phyloP scores from a whole-genome alignment of 2,329 filamentous ascomycete species.

The Diplodia scrobiculata region DNA sequence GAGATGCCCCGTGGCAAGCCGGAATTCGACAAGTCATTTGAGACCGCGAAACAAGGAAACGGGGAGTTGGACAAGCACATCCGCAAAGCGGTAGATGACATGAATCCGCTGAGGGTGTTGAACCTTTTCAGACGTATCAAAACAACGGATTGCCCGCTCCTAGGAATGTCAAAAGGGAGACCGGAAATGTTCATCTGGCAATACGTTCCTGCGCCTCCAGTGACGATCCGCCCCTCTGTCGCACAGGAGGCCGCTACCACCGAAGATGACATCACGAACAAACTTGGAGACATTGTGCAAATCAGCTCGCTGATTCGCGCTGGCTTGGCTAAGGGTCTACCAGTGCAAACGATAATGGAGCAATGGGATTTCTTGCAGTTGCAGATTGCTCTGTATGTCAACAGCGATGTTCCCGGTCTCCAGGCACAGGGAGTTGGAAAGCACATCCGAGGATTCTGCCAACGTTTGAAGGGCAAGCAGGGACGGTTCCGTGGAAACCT shows the following conservation, averaged over 20 bases:
- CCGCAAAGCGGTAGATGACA: conserved; percentile 88
- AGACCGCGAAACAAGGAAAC: conserved; percentile 73
- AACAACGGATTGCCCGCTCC: conserved; percentile 81
- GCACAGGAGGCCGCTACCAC: conserved; percentile 90
- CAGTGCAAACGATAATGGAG: conserved; percentile 89
- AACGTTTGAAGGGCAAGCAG: conserved; percentile 94
- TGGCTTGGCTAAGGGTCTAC: conserved; percentile 78
- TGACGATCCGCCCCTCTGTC: conserved; percentile 91
- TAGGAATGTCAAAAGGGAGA: conserved; percentile 86
- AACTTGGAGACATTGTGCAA: conserved; percentile 94
- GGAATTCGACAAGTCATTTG: conserved; percentile 82
- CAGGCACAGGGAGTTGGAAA: conserved; percentile 80
- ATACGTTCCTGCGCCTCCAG: conserved; percentile 87
- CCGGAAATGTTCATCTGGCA: conserved; percentile 99
- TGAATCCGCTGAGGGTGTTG: conserved; percentile 84
- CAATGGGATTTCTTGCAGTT: conserved; percentile 97
- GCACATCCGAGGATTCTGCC: conserved; percentile 88
- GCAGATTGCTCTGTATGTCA: conserved; percentile 96
- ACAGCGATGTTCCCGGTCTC: conserved; percentile 92
- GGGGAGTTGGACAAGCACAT: conserved; percentile 86
- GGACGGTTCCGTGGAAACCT: conserved; percentile 95
- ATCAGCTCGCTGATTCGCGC: conserved; percentile 85
- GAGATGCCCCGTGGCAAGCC: conserved; percentile 77
- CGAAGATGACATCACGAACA: conserved; percentile 94
- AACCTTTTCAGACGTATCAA: conserved; percentile 90